Base-by-base conservation (phyloP, 768 basidiomycete species). In the Naganishia vishniacii region DNA sequence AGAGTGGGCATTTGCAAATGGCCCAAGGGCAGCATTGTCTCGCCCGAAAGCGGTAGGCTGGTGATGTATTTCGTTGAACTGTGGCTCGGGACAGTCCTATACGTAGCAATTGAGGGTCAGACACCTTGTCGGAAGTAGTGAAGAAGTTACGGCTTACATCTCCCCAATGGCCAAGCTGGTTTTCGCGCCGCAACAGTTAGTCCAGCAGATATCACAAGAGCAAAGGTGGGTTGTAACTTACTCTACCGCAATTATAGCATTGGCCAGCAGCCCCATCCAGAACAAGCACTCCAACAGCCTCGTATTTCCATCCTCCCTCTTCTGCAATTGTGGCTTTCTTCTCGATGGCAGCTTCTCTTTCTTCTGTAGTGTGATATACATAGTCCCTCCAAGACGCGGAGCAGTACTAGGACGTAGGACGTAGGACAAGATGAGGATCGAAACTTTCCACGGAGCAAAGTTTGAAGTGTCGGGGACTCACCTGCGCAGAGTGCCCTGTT, bases 281-380 rank as follows among this genome's bases (percentile, higher is more conserved):
- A 13, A 56, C 31, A 11, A 56, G 18, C 5, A 56, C 53, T 4
- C 53, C 53, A 9, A 56, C 53, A 56, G 53, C 53, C 32, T 56
- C 53, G 31, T 56, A 56, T 26, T 40, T 56, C 53, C 53, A 56
- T 12, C 53, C 53, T 23, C 53, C 53, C 16, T 56, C n/a, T 8
- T 56, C 28, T 12, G 53, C 53, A 16, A 56, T 56, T 3, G 53
- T 34, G 15, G 37, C 8, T 56, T 56, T 56, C 23, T 8, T 37
- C 20, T 32, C 20, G 23, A 56, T 40, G 15, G 53, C 53, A n/a
- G 53, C 32, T 37, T 56, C 53, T 37, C 53, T 5, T 7, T 56
- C 53, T 31, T 56, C 53, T n/a, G n/a, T 2, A 41, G 53, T 56
- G 20, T 40, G 20, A 18, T 56, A 56, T 26, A 56, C 53, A 34